A percentile compares a stretch with the other conserved stretches of the same genome.
Conservation (phyloP, 225 moss, liverwort and hornwort species). For the Sphagnum contortum region DNA sequence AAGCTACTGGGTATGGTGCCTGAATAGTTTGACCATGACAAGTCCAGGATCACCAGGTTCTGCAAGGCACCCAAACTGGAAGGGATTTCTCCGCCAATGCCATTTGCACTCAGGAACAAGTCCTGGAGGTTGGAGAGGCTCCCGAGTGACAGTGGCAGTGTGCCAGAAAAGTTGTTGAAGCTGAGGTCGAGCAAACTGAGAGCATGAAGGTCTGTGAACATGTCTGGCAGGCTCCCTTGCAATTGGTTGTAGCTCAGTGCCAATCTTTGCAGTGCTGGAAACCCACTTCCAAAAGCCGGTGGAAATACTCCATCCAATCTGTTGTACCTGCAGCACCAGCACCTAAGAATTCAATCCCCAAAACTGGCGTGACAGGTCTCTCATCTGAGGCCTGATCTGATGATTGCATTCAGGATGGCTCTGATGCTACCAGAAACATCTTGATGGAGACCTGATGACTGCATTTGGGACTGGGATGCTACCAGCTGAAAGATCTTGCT, state of each 20-base stretch:
- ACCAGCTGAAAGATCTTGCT: too few relatives aligned
- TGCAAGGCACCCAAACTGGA: constrained; percentile 12
- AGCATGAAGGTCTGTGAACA: background rate
- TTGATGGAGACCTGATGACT: too few relatives aligned
- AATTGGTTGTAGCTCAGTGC: constrained; percentile 28
- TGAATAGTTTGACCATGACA: constrained; percentile 13
- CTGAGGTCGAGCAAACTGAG: constrained; percentile 5
- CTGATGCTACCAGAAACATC: too few relatives aligned
- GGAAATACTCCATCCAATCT: constrained; percentile 1
- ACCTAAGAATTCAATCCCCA: too few relatives aligned
- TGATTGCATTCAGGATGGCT: too few relatives aligned
- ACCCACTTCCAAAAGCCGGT: background rate
- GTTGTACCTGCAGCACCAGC: background rate
- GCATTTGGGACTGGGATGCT: too few relatives aligned
- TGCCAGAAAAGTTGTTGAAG: background rate
- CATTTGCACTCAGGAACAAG: constrained; percentile 1
- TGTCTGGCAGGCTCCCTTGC: background rate
- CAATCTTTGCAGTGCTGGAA: constrained; percentile 12
- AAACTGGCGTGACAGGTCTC: too few relatives aligned
- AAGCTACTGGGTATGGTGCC: constrained; percentile 22
- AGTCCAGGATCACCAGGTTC: constrained; percentile 12
- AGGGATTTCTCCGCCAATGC: constrained; percentile 1
- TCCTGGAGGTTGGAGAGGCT: constrained; percentile 2
- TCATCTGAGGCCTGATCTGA: too few relatives aligned
- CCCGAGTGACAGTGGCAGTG: background rate